These are phyloP conservation scores for Botrytis sinoallii DNA, from an alignment of 2,329 filamentous ascomycete genomes.

Conservation along the genomic window DNA sequence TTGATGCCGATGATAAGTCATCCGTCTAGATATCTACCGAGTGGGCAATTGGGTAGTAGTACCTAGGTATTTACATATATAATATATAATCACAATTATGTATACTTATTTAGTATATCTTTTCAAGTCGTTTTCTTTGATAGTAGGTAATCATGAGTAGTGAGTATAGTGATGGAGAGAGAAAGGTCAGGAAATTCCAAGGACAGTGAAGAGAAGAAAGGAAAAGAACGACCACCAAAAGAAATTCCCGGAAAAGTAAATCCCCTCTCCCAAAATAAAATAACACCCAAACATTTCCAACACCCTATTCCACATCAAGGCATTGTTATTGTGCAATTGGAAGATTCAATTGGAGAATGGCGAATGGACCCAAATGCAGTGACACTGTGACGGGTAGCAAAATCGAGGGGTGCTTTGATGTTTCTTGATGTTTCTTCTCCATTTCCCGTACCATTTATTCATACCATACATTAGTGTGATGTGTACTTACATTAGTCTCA, in stretches of 20 bases:
- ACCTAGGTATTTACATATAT: too few relatives aligned
- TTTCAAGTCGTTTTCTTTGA: neutral
- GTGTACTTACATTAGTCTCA: neutral
- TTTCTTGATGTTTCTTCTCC: neutral
- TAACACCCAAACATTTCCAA: neutral
- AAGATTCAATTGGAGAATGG: neutral
- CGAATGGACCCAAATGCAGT: neutral
- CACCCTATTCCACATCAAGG: neutral
- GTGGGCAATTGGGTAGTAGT: too few relatives aligned
- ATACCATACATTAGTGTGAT: neutral
- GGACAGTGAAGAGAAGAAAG: neutral
- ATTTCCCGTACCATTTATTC: neutral
- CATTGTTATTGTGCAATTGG: neutral
- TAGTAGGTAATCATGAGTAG: neutral
- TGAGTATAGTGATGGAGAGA: neutral
- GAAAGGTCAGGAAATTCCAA: neutral
- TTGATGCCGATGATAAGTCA: neutral
- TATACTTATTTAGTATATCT: neutral
- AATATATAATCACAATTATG: neutral
- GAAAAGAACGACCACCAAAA: neutral
- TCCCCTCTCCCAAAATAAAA: neutral
- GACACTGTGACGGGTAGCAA: neutral
- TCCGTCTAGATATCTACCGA: too few relatives aligned
- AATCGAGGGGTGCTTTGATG: constrained; percentile 4
- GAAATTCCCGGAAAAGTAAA: neutral